Base-by-base conservation (phyloP, 257 asterid genomes). In the Fraxinus excelsior region DNA sequence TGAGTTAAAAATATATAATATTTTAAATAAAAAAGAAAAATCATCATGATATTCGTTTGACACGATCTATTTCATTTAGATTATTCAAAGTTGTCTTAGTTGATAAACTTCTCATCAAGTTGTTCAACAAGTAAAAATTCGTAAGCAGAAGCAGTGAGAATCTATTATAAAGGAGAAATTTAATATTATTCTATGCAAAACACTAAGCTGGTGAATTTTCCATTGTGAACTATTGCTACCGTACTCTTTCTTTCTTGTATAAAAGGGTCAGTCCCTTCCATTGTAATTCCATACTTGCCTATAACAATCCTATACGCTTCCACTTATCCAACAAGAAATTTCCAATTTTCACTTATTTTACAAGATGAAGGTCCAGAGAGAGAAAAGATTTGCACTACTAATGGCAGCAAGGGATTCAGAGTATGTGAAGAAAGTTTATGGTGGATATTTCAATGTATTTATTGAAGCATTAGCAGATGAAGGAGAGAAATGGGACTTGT, bases 401-500 rank as follows among this genome's bases (percentile, higher is more conserved):
- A 81, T 82, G 34, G 92, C 92, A 32, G 86, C 85, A n/a, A 78
- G 32, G 18, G 97, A 91, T 66, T 90, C 97, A 0, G 97, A 91
- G 0, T 89, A 90, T 69, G 95, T 86, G 67, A 87, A 87, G 77
- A 88, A 84, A 60, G 46, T 84, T 0, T 85, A 88, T 67, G 95
- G 91, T 68, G 92, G 97, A 70, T 91, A 89, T 58, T 81, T 85
- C 34, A 84, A 84, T 32, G 94, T 91, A 5, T 91, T 89, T 21
- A 84, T 84, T 18, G 86, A 82, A 18, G 91, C 91, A 19, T 71
- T 89, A 7, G 89, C 85, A 4, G 90, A 84, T 9, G 88, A 88
- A 68, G 92, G 90, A 7, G 92, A 90, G 73, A 83, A 46, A 78
- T 91, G 93, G 95, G 97, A 91, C 31, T 71, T 82, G 26, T 91